Percentiles rank a stretch among this genome's conserved stretches.
Evolutionary conservation across 176 grass and related monocot species (phyloP).

Genomic region (Cymbopogon citratus): DNA sequence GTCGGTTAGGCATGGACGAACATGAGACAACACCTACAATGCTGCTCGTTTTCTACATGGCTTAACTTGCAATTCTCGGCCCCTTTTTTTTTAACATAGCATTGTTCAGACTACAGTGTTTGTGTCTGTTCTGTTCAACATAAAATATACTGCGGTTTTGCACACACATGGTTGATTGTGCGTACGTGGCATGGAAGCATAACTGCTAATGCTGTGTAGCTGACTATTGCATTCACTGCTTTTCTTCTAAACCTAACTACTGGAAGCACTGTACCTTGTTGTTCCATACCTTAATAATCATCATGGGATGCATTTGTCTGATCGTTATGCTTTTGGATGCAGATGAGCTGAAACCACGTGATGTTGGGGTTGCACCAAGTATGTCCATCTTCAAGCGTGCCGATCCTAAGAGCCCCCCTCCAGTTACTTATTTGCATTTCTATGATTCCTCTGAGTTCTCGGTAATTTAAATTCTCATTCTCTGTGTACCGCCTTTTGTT

Average conservation of each 20-base stretch:
- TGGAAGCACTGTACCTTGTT: background rate
- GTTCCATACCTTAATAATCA: background rate
- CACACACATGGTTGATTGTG: background rate
- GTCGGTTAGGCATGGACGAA: background rate
- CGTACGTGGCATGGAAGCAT: background rate
- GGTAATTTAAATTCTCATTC: constrained; percentile 29
- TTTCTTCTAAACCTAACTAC: background rate
- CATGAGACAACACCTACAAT: background rate
- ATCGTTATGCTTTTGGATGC: background rate
- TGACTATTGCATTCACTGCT: background rate
- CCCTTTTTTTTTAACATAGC: background rate
- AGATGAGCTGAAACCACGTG: constrained; percentile 54
- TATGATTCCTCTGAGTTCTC: constrained; percentile 67
- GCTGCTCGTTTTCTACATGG: background rate
- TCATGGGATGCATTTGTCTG: background rate
- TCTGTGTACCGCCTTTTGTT: background rate
- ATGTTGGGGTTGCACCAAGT: constrained; percentile 40
- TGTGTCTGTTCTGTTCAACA: background rate
- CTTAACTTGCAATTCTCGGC: background rate
- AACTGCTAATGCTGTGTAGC: background rate
- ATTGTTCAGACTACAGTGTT: background rate
- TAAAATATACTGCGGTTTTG: background rate
- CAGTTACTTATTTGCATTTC: constrained; percentile 67
- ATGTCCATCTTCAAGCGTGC: constrained; percentile 43
- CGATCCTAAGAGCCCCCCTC: constrained; percentile 24